These are phyloP conservation scores for Mycena rosella DNA, from an alignment of 768 basidiomycete genomes.

Conservation along the genomic window DNA sequence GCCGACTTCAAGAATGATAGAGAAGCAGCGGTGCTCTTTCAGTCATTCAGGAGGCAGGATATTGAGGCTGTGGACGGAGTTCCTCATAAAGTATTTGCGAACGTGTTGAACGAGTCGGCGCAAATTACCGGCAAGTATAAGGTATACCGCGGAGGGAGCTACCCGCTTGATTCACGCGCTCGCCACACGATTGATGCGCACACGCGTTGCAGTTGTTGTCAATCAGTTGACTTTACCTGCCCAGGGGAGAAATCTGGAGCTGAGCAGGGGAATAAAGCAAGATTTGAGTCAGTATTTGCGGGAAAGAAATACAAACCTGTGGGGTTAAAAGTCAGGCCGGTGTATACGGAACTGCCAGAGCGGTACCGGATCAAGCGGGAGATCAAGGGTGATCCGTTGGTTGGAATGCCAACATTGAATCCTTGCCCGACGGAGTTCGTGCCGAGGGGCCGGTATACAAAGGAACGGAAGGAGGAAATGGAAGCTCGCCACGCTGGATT, in stretches of 20 bases:
- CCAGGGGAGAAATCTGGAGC: background rate
- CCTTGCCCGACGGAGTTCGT: background rate
- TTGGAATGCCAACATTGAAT: background rate
- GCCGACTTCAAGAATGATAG: background rate
- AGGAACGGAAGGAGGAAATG: background rate
- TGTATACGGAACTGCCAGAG: slow-evolving; percentile 12
- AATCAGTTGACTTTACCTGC: no score
- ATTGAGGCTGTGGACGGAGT: no score
- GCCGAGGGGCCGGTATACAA: background rate
- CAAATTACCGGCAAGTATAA: no score
- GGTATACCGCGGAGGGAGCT: no score
- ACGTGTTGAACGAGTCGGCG: no score
- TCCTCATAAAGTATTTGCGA: no score
- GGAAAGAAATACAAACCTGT: no score
- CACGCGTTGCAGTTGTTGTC: no score
- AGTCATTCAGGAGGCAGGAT: background rate
- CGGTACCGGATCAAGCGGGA: background rate
- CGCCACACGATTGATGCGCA: no score
- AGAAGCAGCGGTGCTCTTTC: background rate
- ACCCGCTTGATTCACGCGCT: no score
- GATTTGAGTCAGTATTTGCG: no score
- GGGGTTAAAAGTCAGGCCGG: slow-evolving; percentile 31
- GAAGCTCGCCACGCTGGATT: slow-evolving; percentile 37
- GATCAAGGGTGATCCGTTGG: background rate
- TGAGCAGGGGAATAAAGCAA: no score